phyloP scores from a whole-genome alignment of 1,284 basidiomycete species.

The Lignosus rhinocerotis region DNA sequence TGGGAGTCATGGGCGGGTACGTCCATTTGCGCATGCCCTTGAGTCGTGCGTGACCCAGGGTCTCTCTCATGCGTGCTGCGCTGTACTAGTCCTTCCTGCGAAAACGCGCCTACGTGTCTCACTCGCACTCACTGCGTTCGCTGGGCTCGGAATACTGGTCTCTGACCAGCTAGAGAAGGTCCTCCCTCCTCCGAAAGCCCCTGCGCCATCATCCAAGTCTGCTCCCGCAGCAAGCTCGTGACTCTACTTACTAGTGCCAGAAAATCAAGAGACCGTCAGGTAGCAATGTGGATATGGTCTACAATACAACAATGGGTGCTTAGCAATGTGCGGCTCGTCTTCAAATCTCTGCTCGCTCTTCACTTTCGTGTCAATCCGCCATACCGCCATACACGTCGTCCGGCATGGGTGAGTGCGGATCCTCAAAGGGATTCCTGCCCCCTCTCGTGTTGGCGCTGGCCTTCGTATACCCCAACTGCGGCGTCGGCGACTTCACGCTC shows the following conservation, averaged over 20 bases:
- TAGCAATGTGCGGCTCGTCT: conserved; percentile 12
- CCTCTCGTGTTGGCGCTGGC: not conserved
- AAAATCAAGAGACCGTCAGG: conserved; percentile 3
- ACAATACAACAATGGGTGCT: conserved; percentile 16
- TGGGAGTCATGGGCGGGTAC: conserved; percentile 40
- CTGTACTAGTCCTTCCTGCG: conserved; percentile 57
- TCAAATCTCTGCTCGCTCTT: not conserved
- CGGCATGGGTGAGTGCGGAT: conserved; percentile 11
- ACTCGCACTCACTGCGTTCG: conserved; percentile 53
- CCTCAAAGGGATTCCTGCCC: conserved; percentile 13
- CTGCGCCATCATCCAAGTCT: not conserved
- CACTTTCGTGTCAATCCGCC: conserved; percentile 3
- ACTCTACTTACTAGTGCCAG: not conserved
- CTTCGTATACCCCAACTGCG: not conserved
- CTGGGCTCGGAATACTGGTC: conserved; percentile 49
- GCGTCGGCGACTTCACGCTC: not conserved
- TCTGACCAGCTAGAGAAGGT: conserved; percentile 58
- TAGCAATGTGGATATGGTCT: conserved; percentile 11
- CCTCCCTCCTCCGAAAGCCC: conserved; percentile 31
- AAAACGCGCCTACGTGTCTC: conserved; percentile 61
- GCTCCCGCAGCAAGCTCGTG: not conserved
- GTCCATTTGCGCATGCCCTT: not conserved
- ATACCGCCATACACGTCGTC: conserved; percentile 20
- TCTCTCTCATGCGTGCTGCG: not conserved
- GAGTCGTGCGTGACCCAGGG: not conserved